These are phyloP conservation scores for Ogataea pignaliae DNA, from an alignment of 805 yeast genomes.

Conservation along the genomic window DNA sequence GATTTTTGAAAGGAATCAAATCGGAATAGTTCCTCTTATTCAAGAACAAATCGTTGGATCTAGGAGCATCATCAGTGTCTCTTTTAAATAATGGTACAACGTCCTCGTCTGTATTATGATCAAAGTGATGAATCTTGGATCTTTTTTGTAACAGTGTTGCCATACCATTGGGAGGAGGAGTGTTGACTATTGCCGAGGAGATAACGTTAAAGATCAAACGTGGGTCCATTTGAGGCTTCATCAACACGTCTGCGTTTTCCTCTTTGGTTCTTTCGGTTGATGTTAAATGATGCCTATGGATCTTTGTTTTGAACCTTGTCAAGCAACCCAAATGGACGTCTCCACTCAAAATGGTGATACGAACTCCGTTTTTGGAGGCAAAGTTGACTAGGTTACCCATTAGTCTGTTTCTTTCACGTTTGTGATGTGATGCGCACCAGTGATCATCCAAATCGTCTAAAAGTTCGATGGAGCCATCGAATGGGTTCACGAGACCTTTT, in stretches of 20 bases:
- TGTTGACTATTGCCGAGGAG: constrained; percentile 85
- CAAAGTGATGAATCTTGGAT: constrained; percentile 64
- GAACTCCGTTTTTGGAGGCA: constrained; percentile 57
- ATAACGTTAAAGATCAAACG: constrained; percentile 77
- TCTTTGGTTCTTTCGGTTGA: constrained; percentile 31
- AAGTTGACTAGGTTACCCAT: constrained; percentile 59
- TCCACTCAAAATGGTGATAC: constrained; percentile 85
- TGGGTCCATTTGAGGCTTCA: constrained; percentile 63
- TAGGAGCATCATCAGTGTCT: constrained; percentile 50
- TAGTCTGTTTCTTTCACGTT: constrained; percentile 73
- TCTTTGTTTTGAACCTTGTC: constrained; percentile 65
- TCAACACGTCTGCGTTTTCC: constrained; percentile 36
- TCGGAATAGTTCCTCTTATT: constrained; percentile 74
- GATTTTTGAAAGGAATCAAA: constrained; percentile 48
- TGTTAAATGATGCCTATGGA: constrained; percentile 39
- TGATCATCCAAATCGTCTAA: constrained; percentile 93
- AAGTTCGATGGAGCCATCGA: constrained; percentile 87
- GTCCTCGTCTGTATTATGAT: constrained; percentile 67
- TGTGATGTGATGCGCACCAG: constrained; percentile 91
- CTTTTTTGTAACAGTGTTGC: constrained; percentile 68
- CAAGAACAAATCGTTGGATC: constrained; percentile 46
- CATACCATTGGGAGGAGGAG: constrained; percentile 91
- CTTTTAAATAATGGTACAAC: constrained; percentile 64
- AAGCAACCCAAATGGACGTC: constrained; percentile 90
- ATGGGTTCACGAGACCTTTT: constrained; percentile 79